A percentile compares a stretch with the other conserved stretches of the same genome.
These are phyloP conservation scores for Boletus subcaerulescens DNA, from an alignment of 768 basidiomycete genomes.

Conservation along the genomic window DNA sequence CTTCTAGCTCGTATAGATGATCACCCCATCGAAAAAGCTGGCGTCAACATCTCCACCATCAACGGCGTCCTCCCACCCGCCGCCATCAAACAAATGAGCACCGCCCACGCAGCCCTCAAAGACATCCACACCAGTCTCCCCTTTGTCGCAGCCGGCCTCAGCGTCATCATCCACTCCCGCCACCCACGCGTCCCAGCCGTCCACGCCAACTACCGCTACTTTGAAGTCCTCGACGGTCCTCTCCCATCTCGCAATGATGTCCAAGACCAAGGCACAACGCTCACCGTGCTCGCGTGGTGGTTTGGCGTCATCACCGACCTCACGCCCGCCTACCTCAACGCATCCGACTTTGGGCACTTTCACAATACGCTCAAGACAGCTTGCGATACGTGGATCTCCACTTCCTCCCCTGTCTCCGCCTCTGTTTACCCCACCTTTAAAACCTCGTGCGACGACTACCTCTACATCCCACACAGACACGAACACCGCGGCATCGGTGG, in stretches of 20 bases:
- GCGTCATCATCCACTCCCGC: slow-evolving; percentile 22
- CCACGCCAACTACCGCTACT: slow-evolving; percentile 29
- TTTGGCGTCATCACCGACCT: slow-evolving; percentile 37
- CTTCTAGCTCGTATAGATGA: too few species aligned
- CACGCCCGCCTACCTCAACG: slow-evolving; percentile 47
- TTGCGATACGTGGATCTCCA: slow-evolving; percentile 38
- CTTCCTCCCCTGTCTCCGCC: background rate
- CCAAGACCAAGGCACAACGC: background rate
- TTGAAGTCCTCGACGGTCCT: slow-evolving; percentile 18
- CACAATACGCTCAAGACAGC: slow-evolving; percentile 42
- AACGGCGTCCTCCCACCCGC: slow-evolving; percentile 14
- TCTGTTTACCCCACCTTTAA: slow-evolving; percentile 47
- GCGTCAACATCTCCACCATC: slow-evolving; percentile 20
- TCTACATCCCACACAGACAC: slow-evolving; percentile 48
- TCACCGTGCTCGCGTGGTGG: slow-evolving; percentile 25
- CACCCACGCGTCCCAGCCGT: slow-evolving; percentile 20
- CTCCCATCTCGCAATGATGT: too few species aligned
- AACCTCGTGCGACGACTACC: slow-evolving; percentile 53
- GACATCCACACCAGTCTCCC: slow-evolving; percentile 11
- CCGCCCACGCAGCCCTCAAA: slow-evolving; percentile 14
- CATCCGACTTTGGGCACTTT: slow-evolving; percentile 46
- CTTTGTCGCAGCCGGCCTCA: slow-evolving; percentile 19
- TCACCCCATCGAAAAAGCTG: slow-evolving; percentile 23
- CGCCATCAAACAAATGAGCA: slow-evolving; percentile 25
- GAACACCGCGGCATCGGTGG: slow-evolving; percentile 57